Conservation (phyloP, 2,329 filamentous ascomycete genomes). For the Paracorniculantispora psalliotae region DNA sequence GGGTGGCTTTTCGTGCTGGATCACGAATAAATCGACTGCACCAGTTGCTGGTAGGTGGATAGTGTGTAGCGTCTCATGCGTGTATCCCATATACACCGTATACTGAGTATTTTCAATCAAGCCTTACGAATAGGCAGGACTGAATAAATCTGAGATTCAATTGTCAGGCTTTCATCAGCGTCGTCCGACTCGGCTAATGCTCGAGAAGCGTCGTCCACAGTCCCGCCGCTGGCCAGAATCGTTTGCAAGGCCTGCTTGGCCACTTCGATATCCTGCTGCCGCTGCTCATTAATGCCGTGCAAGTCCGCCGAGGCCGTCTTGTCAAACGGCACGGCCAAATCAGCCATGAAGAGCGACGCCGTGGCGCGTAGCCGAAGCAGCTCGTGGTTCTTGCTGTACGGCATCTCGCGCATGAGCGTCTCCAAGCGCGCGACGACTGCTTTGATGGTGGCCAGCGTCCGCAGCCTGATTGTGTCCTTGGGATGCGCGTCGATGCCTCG, state of each 20-base stretch:
- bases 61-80: too few relatives aligned
- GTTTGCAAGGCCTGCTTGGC: slow-evolving; percentile 23
- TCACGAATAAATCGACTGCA: too few relatives aligned
- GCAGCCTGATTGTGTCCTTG: slow-evolving; percentile 38
- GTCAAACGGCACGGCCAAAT: slow-evolving; percentile 50
- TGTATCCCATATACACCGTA: background rate
- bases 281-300: slow-evolving; percentile 23
- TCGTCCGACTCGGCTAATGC: slow-evolving; percentile 23
- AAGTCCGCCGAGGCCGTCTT: slow-evolving; percentile 27
- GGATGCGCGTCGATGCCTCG: background rate
- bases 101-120: background rate
- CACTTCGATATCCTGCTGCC: slow-evolving; percentile 25
- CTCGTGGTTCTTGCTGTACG: slow-evolving; percentile 62
- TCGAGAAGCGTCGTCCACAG: slow-evolving; percentile 23
- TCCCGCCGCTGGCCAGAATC: slow-evolving; percentile 25
- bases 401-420: slow-evolving; percentile 60
- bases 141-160: slow-evolving; percentile 26
- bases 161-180: background rate
- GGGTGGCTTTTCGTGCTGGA: too few relatives aligned
- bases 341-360: slow-evolving; percentile 68
- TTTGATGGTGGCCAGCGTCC: slow-evolving; percentile 54
- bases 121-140: slow-evolving; percentile 25
- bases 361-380: slow-evolving; percentile 69
- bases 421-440: slow-evolving; percentile 67
- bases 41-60: too few relatives aligned